phyloP scores from a whole-genome alignment of 495 filamentous ascomycete species.

The Thermothielavioides terrestris region DNA sequence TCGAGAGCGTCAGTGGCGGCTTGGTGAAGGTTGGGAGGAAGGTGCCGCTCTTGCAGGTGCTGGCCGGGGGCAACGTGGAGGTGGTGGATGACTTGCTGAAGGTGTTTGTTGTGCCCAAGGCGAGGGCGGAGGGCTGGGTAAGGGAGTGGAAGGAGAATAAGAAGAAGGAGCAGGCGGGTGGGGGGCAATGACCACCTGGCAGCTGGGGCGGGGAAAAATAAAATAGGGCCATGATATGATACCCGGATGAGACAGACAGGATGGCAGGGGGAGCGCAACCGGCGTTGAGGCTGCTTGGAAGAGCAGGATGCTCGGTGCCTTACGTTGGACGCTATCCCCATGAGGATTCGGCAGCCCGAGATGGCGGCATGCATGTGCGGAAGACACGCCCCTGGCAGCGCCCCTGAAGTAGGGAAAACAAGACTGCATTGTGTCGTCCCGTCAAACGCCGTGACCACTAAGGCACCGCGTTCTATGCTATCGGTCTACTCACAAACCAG shows the following conservation, averaged over 20 bases:
- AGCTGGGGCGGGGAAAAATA: too few relatives aligned
- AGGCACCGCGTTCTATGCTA: not conserved
- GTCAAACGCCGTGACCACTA: not conserved
- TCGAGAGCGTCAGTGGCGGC: constrained; percentile 73
- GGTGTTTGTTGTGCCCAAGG: constrained; percentile 69
- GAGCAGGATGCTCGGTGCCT: too few relatives aligned
- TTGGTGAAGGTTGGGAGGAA: constrained; percentile 88
- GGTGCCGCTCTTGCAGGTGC: constrained; percentile 59
- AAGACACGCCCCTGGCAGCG: too few relatives aligned
- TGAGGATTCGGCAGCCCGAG: too few relatives aligned
- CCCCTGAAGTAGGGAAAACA: too few relatives aligned
- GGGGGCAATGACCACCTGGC: constrained; percentile 11
- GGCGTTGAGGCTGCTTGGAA: not conserved
- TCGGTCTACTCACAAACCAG: not conserved
- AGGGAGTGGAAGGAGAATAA: constrained; percentile 71
- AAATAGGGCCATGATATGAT: not conserved
- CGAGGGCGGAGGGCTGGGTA: constrained; percentile 62
- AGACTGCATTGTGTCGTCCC: not conserved
- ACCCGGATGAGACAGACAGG: not conserved
- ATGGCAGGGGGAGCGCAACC: not conserved
- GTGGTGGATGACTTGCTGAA: constrained; percentile 77
- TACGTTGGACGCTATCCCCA: too few relatives aligned
- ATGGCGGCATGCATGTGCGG: too few relatives aligned
- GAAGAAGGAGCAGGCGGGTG: constrained; percentile 55
- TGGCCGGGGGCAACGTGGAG: constrained; percentile 71